Base-by-base conservation (phyloP, 192 early-diverging fungal genomes). In the Coemansia furcata region DNA sequence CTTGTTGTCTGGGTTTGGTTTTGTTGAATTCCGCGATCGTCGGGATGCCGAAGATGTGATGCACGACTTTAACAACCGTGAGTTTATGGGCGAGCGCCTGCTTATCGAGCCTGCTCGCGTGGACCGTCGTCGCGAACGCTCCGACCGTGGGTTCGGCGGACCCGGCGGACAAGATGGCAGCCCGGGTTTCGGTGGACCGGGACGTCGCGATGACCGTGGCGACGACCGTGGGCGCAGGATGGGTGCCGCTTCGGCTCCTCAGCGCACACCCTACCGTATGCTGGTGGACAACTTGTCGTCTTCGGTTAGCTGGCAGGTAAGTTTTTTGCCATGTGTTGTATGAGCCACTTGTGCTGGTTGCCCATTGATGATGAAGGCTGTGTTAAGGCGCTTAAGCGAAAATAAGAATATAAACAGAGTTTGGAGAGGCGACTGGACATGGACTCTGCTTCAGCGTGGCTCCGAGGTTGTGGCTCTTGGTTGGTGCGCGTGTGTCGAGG, bases 1-100 rank as follows among this genome's bases (percentile, higher is more conserved):
- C 62, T 72, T 93, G 66, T 86, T 92, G 72, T 84, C 86, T 33
- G 94, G 95, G 23, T 98, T 94, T 82, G 94, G 92, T 30, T 98
- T 98, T 85, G 93, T 98, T 38, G 96, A 98, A 83, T 97, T 94
- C 72, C 88, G 88, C 52, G 89, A 94, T 74, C 77, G 80, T 21
- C 85, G 90, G 60, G 96, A 98, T 84, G 95, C 95, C 52, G 85
- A 91, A 52, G 94, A 96, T 84, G 94, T 91, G 30, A 91, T 98
- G 61, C 86, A 94, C 49, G 87, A 92, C 60, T 86, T 93, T 72
- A 87, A 96, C 68, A 92, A 88, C 67, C 88, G 86, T 44, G 79
- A 87, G 35, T 98, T 94, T 62, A 77, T 93, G 70, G 93, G 93
- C 33, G 92, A 95, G 76, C 87, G 93, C 61, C 83, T 96, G 29